These are phyloP conservation scores for Zymoseptoria ardabiliae DNA, from an alignment of 2,329 filamentous ascomycete genomes.

Conservation along the genomic window DNA sequence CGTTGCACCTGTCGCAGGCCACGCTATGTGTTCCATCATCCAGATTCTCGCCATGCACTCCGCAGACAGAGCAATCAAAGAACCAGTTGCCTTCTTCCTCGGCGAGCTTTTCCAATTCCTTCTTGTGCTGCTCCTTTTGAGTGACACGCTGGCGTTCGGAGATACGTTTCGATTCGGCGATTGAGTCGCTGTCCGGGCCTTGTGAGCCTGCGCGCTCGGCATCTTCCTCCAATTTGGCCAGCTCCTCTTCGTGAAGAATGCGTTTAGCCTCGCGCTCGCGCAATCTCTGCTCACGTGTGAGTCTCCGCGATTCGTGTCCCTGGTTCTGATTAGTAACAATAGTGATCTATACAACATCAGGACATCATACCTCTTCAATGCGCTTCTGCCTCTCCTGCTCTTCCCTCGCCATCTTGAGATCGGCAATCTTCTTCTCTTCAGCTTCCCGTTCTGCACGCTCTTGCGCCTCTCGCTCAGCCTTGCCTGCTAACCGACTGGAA, in stretches of 20 bases:
- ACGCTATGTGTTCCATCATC: constrained; percentile 93
- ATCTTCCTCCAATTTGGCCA: constrained; percentile 65
- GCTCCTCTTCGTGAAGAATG: constrained; percentile 74
- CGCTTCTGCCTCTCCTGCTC: constrained; percentile 56
- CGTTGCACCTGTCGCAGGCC: constrained; percentile 85
- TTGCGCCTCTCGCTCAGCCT: constrained; percentile 67
- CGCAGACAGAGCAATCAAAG: constrained; percentile 86
- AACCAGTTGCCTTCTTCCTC: constrained; percentile 77
- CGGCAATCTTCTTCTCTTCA: constrained; percentile 56
- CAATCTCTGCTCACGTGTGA: constrained; percentile 77
- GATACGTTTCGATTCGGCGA: constrained; percentile 43
- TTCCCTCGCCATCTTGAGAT: constrained; percentile 55
- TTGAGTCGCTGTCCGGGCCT: constrained; percentile 52
- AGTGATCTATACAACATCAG: not conserved
- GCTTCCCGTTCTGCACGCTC: constrained; percentile 66
- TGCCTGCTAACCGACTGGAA: constrained; percentile 80
- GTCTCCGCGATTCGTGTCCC: constrained; percentile 70
- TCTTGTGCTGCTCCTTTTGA: constrained; percentile 72
- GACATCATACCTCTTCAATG: constrained; percentile 50
- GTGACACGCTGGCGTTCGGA: constrained; percentile 76
- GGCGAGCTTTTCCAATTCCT: constrained; percentile 63
- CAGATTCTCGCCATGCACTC: constrained; percentile 75
- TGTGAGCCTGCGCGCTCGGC: constrained; percentile 23
- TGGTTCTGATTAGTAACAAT: constrained; percentile 29
- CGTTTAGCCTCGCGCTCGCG: constrained; percentile 80